Evolutionary conservation across 2,329 filamentous ascomycete genomes (phyloP).

Genomic region (Daldinia eschscholtzii): DNA sequence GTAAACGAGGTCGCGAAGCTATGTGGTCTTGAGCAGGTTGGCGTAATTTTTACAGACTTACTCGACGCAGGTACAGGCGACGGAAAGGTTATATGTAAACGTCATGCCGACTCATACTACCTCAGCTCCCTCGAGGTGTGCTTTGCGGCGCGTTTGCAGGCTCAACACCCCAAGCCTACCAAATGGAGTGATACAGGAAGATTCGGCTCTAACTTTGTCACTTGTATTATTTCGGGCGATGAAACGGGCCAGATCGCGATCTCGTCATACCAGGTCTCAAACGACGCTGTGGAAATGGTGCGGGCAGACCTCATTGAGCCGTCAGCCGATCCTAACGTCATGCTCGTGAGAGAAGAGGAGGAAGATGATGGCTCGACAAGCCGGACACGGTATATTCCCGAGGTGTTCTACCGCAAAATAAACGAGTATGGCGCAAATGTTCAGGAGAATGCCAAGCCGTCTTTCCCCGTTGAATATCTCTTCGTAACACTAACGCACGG

Average conservation of each 20-base stretch:
- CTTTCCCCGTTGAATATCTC: slow-evolving; percentile 96
- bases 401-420: slow-evolving; percentile 94
- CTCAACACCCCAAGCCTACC: slow-evolving; percentile 86
- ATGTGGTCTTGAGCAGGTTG: slow-evolving; percentile 89
- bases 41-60: slow-evolving; percentile 95
- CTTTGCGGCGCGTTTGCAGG: slow-evolving; percentile 89
- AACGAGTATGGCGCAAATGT: slow-evolving; percentile 98
- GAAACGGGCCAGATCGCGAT: slow-evolving; percentile 89
- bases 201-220: slow-evolving; percentile 97
- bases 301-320: slow-evolving; percentile 94
- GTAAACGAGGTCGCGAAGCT: slow-evolving; percentile 83
- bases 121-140: slow-evolving; percentile 91
- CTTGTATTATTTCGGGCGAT: slow-evolving; percentile 94
- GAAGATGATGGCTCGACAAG: slow-evolving; percentile 79
- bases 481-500: slow-evolving; percentile 96
- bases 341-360: slow-evolving; percentile 94
- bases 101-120: slow-evolving; percentile 95
- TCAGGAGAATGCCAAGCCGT: slow-evolving; percentile 95
- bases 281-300: slow-evolving; percentile 97
- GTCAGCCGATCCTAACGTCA: slow-evolving; percentile 90
- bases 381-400: slow-evolving; percentile 89
- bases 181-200: slow-evolving; percentile 97
- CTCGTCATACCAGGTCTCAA: slow-evolving; percentile 93
- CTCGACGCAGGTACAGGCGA: slow-evolving; percentile 84
- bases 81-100: slow-evolving; percentile 91